Base-by-base conservation (phyloP, 1,284 basidiomycete species). In the Papiliotrema terrestris region DNA sequence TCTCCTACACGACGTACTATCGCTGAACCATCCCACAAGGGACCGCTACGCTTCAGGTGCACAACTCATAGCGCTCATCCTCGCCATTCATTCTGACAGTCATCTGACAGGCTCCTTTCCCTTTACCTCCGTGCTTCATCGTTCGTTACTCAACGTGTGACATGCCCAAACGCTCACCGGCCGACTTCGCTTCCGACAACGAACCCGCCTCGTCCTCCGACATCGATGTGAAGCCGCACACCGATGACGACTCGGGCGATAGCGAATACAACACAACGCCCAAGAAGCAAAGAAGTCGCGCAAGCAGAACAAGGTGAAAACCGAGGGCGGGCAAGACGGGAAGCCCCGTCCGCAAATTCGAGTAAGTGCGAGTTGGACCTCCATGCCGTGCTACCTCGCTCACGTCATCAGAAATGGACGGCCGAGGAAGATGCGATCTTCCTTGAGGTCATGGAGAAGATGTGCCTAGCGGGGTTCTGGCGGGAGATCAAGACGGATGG, bases 351-450 rank as follows among this genome's bases (percentile, higher is more conserved):
- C 4, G 20, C n/a, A 49, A 19, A n/a, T 3, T 9, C 25, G 19
- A n/a, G 22, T 36, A 19, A 42, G 22, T 39, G 26, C 17, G 54
- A 42, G 29, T 15, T 9, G 6, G 19, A 46, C 3, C 48, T 35
- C 3, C 9, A n/a, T 39, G 14, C 8, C 22, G 15, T 17, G 14
- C 8, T 22, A 38, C 22, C 20, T 29, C 41, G 49, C 11, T 20
- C 9, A 51, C 29, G 37, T 49, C 57, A 52, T 6, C 41, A 45
- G 45, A 29, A 51, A 15, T 69, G 67, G 67, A 58, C 63, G 0
- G 35, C 51, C 14, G 59, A 63, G 20, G 67, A 69, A 43, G 63
- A 69, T 20, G 44, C 19, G 6, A 61, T 65, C 49, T 65, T 60
- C 48, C 32, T 50, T 37, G 62, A 63, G 29, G 11, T 61, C 37